phyloP scores from a whole-genome alignment of 2,329 filamentous ascomycete genomes.

The Aureobasidium melanogenum region DNA sequence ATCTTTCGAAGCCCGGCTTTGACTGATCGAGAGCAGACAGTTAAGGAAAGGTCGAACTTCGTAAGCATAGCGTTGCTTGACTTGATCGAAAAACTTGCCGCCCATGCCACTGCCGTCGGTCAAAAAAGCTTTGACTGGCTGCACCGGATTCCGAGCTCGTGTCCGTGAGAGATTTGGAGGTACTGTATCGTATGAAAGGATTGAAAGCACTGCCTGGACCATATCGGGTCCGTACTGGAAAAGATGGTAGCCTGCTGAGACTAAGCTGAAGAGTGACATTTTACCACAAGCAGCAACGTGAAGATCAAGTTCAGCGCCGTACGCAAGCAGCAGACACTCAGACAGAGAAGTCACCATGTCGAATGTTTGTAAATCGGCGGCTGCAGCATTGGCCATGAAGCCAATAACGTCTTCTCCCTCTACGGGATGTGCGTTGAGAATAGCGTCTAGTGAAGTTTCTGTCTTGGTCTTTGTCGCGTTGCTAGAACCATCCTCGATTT shows the following conservation, averaged over 20 bases:
- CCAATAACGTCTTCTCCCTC: conserved; percentile 36
- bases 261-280: conserved; percentile 57
- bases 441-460: conserved; percentile 28
- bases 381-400: conserved; percentile 38
- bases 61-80: conserved; percentile 72
- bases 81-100: conserved; percentile 50
- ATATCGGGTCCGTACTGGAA: conserved; percentile 67
- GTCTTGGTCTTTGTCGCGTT: not conserved
- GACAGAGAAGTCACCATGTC: conserved; percentile 38
- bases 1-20: conserved; percentile 32
- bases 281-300: conserved; percentile 56
- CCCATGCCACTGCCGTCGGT: conserved; percentile 10
- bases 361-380: conserved; percentile 40
- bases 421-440: conserved; percentile 30
- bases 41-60: conserved; percentile 72
- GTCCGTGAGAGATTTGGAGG: conserved; percentile 7
- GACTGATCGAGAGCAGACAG: conserved; percentile 57
- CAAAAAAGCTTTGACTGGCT: conserved; percentile 13
- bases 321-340: conserved; percentile 36
- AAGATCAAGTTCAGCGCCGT: conserved; percentile 39
- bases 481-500: not conserved
- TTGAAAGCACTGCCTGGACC: conserved; percentile 54
- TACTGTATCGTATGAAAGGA: conserved; percentile 38
- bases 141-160: conserved; percentile 2
- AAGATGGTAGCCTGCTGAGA: conserved; percentile 57